Base-by-base conservation (phyloP, 139 green algal genomes). In the Tetradesmus lagerheimii region DNA sequence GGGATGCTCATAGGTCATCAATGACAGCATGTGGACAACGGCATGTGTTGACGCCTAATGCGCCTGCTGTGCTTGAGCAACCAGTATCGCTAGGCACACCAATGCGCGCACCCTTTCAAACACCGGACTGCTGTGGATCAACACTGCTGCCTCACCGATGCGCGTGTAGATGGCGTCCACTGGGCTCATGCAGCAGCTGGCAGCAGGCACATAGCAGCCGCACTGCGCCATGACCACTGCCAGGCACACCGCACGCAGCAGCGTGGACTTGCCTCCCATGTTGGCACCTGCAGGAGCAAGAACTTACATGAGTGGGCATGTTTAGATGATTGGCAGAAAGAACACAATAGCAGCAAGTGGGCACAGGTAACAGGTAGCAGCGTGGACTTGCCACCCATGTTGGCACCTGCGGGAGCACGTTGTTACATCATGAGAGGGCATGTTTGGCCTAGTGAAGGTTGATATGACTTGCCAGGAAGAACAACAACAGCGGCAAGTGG, bases 231-330 rank as follows among this genome's bases (percentile, higher is more conserved):
- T 91, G 38, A 99, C 75, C 9, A 94, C 93, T 15, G 97, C 97
- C 37, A 99, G 90, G 89, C 97, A 98, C 20, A 96, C 93, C 31
- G 97, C 96, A 14, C 97, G 94, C 91, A 99, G 92, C 45, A 99
- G 93, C 4, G 98, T 99, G 82, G 92, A 96, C 92, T 99, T 99
- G 81, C 98, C 98, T 38, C 97, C 97, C 97, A 99, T 99, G 94
- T 99, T 99, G 81, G 98, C 96, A 14, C 98, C 95, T 62, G 95
- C n/a, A 79, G 29, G 71, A 37, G 71, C 31, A 38, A n/a, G 2
- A 6, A 9, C 25, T 25, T 37, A n/a, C 62, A 34, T 6, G 62
- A n/a, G n/a, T n/a, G n/a, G n/a, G n/a, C n/a, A n/a, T n/a, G n/a
- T n/a, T n/a, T n/a, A n/a, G n/a, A n/a, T n/a, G n/a, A n/a, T n/a